Evolutionary conservation across 1,284 basidiomycete species (phyloP), one percentile per base, ranked within the genome.

Genomic region (Trametes versicolor): DNA sequence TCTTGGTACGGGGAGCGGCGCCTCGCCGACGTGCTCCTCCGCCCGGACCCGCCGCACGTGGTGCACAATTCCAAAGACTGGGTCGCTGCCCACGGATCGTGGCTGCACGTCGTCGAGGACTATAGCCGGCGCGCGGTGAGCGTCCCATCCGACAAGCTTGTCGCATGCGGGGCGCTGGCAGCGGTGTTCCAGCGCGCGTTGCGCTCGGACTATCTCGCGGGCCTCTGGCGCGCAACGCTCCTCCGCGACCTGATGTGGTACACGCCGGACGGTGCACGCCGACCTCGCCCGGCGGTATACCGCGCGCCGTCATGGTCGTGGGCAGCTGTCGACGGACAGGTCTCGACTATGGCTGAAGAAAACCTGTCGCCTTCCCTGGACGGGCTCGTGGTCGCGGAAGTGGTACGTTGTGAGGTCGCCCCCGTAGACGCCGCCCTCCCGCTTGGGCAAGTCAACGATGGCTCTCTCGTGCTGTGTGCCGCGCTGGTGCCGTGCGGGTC

Each of bases 241-340:
- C 36, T 64, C n/a, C 48, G 52, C 17, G 65, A 62, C 56, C 60
- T 69, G 15, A 51, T 69, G 5, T 69, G 67, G 55, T 34, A 17
- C 64, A 62, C 2, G 58, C 54, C 8, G 36, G 5, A 3, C 7
- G 29, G 9, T 27, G 19, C 3, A 2, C 13, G 8, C 9, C 6
- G 19, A 9, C 10, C 43, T 0, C 13, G 19, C 19, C 29, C 19
- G 2, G 29, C 19, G 19, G 6, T 58, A 58, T 41, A 36, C 50
- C 45, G 64, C 15, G 67, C 67, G 51, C 67, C 67, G 8, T 60
- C 65, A 19, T 69, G 64, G 64, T 66, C 67, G 21, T 69, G 67
- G 67, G 67, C 67, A 5, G 13, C 50, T 8, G 29, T 32, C n/a
- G 50, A 51, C 9, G 50, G 50, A 4, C 4, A 17, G 15, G 50